Evolutionary conservation across 163 green algal genomes (phyloP), one percentile per base, ranked within the genome.

Genomic region (Trebouxia gelatinosa): DNA sequence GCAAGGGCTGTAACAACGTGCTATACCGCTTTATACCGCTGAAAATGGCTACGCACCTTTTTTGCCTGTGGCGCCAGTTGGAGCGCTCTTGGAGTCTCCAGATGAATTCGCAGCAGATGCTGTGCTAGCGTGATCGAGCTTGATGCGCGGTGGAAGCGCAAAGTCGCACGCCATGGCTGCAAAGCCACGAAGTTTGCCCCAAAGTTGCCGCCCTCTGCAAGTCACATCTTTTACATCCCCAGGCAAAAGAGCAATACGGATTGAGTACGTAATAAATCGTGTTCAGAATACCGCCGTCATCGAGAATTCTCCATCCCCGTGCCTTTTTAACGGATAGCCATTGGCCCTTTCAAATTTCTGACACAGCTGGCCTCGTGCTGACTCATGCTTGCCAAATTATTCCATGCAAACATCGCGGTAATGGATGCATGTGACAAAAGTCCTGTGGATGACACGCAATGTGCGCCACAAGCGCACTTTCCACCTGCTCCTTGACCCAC

Each of bases 101-200:
- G 40, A 61, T 28, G 40, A 62, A 16, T 76, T 29, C 0, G 57
- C 54, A 37, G 57, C 37, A 21, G 39, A 26, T 3, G 39, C 5
- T 11, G 43, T 26, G 28, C 31, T 13, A 37, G 31, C 39, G 26
- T 79, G 50, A 46, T 66, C 51, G 43, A 79, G 57, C 50, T 51
- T 79, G 35, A 61, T 54, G 23, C 54, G 74, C 23, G 74, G 74
- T 19, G 74, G 74, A 11, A 79, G 74, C 74, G 58, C 74, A 13
- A 79, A 78, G 19, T 67, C 71, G 68, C 40, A 61, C 40, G 68
- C 40, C 68, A 76, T 76, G 1, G 38, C 57, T 26, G 58, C 28
- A 7, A 39, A 54, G 43, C 9, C 43, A 54, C 43, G 43, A 9
- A 13, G 9, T 54, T 13, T 13, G 43, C 43, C 13, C 43, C 43